These are phyloP conservation scores for Acaromyces ingoldii DNA, from an alignment of 1,284 basidiomycete genomes.

Conservation along the genomic window DNA sequence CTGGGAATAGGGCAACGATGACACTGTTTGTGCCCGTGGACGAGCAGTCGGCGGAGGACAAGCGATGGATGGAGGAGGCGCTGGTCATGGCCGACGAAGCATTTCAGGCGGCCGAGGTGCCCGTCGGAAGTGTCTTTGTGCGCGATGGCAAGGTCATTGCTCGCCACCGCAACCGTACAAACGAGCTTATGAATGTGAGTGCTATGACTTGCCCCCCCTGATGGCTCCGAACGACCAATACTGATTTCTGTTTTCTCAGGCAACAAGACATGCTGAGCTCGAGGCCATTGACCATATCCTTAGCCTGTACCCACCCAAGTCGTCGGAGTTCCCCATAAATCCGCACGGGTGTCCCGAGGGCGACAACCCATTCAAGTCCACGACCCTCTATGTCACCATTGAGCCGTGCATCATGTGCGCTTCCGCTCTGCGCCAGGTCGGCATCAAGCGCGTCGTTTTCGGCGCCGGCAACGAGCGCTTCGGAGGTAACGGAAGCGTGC, in stretches of 20 bases:
- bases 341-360: conserved; percentile 28
- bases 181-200: conserved; percentile 65
- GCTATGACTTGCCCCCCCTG: too few species aligned
- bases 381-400: conserved; percentile 93
- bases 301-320: conserved; percentile 51
- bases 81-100: conserved; percentile 62
- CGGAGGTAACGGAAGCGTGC: conserved; percentile 91
- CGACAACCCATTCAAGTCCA: conserved; percentile 62
- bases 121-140: conserved; percentile 95
- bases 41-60: conserved; percentile 38
- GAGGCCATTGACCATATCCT: conserved; percentile 92
- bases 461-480: conserved; percentile 96
- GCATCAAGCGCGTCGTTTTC: conserved; percentile 84
- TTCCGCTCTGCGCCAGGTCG: conserved; percentile 84
- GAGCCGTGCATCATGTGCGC: conserved; percentile 99
- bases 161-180: conserved; percentile 84
- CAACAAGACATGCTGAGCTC: conserved; percentile 93
- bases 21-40: conserved; percentile 28
- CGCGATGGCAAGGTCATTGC: conserved; percentile 70
- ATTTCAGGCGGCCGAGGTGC: conserved; percentile 77
- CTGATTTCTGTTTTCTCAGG: conserved; percentile 58
- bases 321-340: conserved; percentile 25
- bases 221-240: too few species aligned
- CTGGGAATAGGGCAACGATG: background rate
- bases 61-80: conserved; percentile 47